Evolutionary conservation across 768 basidiomycete genomes (phyloP).

Genomic region (Boletus subparvulus): DNA sequence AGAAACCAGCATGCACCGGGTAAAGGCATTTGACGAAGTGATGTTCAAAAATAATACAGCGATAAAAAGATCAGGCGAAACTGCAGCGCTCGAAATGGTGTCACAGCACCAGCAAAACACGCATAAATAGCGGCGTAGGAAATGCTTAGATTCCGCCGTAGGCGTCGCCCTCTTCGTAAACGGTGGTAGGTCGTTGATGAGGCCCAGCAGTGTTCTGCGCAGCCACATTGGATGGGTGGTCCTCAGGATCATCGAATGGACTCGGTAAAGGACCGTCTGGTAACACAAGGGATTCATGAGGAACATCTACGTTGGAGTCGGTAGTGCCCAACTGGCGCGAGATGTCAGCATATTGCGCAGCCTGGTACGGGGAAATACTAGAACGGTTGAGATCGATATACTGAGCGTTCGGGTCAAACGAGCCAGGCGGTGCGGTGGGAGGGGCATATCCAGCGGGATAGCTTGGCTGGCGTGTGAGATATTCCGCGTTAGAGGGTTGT

Average conservation of each 20-base stretch:
- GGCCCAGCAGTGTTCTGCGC: slow-evolving; percentile 6
- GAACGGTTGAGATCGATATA: slow-evolving; percentile 67
- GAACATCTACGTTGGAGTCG: slow-evolving; percentile 22
- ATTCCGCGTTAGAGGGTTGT: slow-evolving; percentile 25
- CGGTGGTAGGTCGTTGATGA: slow-evolving; percentile 43
- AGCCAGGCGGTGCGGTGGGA: slow-evolving; percentile 2
- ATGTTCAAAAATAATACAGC: slow-evolving; percentile 24
- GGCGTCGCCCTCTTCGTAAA: slow-evolving; percentile 65
- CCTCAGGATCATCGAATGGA: slow-evolving; percentile 31
- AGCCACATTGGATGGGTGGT: slow-evolving; percentile 18
- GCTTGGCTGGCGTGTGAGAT: slow-evolving; percentile 22
- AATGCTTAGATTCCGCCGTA: slow-evolving; percentile 61
- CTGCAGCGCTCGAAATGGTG: slow-evolving; percentile 13
- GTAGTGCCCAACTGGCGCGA: slow-evolving; percentile 49
- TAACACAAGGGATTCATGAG: slow-evolving; percentile 16
- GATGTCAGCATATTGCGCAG: slow-evolving; percentile 71
- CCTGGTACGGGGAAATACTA: slow-evolving; percentile 75
- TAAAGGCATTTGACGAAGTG: background rate
- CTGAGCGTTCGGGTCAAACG: slow-evolving; percentile 35
- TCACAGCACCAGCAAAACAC: slow-evolving; percentile 12
- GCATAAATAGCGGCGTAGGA: background rate
- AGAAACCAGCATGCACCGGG: slow-evolving; percentile 24
- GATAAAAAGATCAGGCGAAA: slow-evolving; percentile 17
- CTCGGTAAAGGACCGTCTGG: slow-evolving; percentile 26
- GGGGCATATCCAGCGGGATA: slow-evolving; percentile 14